Conservation (phyloP, 202 grass and related monocot genomes). For the Brachypodium distachyon region DNA sequence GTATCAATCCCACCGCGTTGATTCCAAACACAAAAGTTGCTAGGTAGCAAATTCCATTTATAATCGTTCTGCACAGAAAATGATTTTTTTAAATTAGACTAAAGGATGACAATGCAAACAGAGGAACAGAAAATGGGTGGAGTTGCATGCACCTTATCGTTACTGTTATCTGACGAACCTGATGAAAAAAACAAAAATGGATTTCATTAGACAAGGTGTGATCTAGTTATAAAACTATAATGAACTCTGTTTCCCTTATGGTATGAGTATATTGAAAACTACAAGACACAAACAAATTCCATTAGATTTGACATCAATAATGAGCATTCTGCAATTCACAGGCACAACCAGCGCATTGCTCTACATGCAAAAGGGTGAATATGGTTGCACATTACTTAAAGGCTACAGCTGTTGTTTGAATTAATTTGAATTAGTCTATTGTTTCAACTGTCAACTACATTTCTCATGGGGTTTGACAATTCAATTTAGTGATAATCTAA, state of each 20-base stretch:
- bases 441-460: background rate
- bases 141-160: constrained; percentile 67
- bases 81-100: background rate
- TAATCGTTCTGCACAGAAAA: constrained; percentile 64
- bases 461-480: background rate
- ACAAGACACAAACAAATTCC: background rate
- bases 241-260: background rate
- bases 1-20: constrained; percentile 62
- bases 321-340: background rate
- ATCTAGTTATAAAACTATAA: background rate
- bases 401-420: background rate
- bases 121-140: background rate
- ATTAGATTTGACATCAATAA: background rate
- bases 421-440: background rate
- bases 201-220: constrained; percentile 18
- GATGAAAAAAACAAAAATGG: constrained; percentile 16
- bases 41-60: constrained; percentile 84
- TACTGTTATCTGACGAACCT: constrained; percentile 93
- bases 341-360: background rate
- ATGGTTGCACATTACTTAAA: background rate
- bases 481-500: no score
- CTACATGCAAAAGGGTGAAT: background rate
- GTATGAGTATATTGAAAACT: background rate
- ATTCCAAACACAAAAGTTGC: constrained; percentile 93
- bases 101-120: background rate